Conservation (phyloP, 805 yeast species). For the Yarrowia keelungensis region DNA sequence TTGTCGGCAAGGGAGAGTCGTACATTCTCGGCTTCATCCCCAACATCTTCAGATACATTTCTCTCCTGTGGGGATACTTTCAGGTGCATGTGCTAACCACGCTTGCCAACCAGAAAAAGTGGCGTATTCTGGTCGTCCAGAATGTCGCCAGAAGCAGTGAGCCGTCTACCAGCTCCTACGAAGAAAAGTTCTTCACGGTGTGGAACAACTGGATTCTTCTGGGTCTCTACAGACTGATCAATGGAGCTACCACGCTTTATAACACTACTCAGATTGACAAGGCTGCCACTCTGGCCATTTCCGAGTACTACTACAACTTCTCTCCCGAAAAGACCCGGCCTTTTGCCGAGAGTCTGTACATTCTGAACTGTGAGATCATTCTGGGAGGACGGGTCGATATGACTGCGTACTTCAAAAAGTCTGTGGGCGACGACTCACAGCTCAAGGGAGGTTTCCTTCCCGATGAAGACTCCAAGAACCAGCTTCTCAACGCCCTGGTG, state of each 20-base stretch:
- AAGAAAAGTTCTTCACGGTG: constrained; percentile 18
- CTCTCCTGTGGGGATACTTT: constrained; percentile 21
- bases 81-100: constrained; percentile 35
- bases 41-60: constrained; percentile 18
- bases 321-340: constrained; percentile 8
- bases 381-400: constrained; percentile 15
- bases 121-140: constrained; percentile 19
- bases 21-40: constrained; percentile 34
- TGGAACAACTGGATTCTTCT: constrained; percentile 32
- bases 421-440: neutral
- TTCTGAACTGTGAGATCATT: constrained; percentile 24
- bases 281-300: constrained; percentile 13
- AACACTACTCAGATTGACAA: constrained; percentile 35
- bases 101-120: constrained; percentile 34
- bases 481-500: constrained; percentile 27
- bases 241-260: constrained; percentile 17
- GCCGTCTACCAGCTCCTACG: neutral
- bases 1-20: constrained; percentile 22
- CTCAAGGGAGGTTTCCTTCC: constrained; percentile 9
- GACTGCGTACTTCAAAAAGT: constrained; percentile 8
- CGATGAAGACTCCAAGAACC: constrained; percentile 5
- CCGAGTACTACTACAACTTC: constrained; percentile 27
- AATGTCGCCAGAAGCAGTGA: constrained; percentile 14
- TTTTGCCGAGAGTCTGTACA: constrained; percentile 4
- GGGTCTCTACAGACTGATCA: constrained; percentile 22